These are phyloP conservation scores for Yarrowia deformans DNA, from an alignment of 805 yeast species.

Conservation along the genomic window DNA sequence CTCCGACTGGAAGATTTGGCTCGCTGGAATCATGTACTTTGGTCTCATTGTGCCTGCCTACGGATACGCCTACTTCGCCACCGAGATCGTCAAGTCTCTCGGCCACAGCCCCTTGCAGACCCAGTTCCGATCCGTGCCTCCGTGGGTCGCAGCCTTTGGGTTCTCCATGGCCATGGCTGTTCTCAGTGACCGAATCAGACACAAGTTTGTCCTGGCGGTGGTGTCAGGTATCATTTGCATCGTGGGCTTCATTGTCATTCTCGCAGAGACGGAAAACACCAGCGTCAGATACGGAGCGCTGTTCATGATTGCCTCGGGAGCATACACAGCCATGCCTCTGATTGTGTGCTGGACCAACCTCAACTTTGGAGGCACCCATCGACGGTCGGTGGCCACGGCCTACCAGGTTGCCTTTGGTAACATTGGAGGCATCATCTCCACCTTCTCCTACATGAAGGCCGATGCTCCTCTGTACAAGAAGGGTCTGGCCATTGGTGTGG, in stretches of 20 bases:
- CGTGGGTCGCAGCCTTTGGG: conserved; percentile 82
- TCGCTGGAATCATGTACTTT: conserved; percentile 68
- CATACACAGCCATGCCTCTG: conserved; percentile 71
- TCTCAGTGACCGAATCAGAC: conserved; percentile 62
- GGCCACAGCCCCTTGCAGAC: conserved; percentile 75
- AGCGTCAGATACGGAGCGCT: conserved; percentile 67
- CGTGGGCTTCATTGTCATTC: conserved; percentile 63
- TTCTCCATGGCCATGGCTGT: conserved; percentile 66
- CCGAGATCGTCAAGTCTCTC: conserved; percentile 66
- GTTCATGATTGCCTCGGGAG: conserved; percentile 65
- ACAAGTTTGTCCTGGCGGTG: conserved; percentile 48
- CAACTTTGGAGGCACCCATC: conserved; percentile 67
- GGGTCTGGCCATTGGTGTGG: conserved; percentile 62
- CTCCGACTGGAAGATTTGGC: conserved; percentile 66
- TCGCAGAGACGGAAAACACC: conserved; percentile 55
- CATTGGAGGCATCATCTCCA: conserved; percentile 73
- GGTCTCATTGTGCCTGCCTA: conserved; percentile 73
- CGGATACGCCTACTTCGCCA: conserved; percentile 79
- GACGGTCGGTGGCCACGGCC: conserved; percentile 66
- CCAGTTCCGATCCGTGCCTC: conserved; percentile 82
- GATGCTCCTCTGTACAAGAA: conserved; percentile 66
- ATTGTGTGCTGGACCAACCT: conserved; percentile 71
- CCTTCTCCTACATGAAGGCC: conserved; percentile 60
- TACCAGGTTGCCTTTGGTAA: conserved; percentile 76
- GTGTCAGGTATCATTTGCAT: conserved; percentile 53